Evolutionary conservation across 2,329 filamentous ascomycete species (phyloP).

Genomic region (Cordyceps pruinosa): DNA sequence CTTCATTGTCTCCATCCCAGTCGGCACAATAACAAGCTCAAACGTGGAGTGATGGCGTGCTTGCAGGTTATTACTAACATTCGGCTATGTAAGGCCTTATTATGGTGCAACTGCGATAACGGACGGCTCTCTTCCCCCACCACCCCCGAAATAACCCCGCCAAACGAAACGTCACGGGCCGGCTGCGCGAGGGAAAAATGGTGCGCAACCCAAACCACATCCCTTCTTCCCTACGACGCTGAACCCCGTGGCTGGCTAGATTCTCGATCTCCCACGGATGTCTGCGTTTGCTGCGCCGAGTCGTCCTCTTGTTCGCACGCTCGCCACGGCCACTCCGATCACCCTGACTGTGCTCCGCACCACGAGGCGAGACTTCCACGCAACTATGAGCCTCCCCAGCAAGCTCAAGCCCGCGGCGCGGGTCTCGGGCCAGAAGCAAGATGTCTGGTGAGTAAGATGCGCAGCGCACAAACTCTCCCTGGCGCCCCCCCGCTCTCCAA

Average conservation of each 20-base stretch:
- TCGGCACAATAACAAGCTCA: too few species aligned
- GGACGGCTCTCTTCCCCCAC: not conserved
- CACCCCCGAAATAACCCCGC: not conserved
- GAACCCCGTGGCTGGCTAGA: not conserved
- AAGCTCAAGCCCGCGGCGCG: slow-evolving; percentile 45
- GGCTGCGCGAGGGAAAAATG: not conserved
- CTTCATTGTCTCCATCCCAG: too few species aligned
- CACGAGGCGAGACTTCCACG: slow-evolving; percentile 19
- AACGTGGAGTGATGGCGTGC: slow-evolving; percentile 3
- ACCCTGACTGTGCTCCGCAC: not conserved
- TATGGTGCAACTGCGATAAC: slow-evolving; percentile 5
- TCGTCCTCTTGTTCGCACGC: not conserved
- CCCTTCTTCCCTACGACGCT: not conserved
- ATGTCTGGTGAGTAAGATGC: slow-evolving; percentile 44
- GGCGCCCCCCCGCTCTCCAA: not conserved
- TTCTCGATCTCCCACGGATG: not conserved
- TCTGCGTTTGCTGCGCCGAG: not conserved
- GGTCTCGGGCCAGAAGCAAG: slow-evolving; percentile 42
- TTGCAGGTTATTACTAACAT: not conserved
- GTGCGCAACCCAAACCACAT: not conserved
- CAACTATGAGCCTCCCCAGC: slow-evolving; percentile 34
- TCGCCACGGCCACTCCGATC: not conserved
- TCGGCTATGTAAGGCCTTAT: not conserved
- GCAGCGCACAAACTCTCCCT: not conserved
- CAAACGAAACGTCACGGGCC: not conserved